Base-by-base conservation (phyloP, 495 filamentous ascomycete genomes). In the Aspergillus nidulans region DNA sequence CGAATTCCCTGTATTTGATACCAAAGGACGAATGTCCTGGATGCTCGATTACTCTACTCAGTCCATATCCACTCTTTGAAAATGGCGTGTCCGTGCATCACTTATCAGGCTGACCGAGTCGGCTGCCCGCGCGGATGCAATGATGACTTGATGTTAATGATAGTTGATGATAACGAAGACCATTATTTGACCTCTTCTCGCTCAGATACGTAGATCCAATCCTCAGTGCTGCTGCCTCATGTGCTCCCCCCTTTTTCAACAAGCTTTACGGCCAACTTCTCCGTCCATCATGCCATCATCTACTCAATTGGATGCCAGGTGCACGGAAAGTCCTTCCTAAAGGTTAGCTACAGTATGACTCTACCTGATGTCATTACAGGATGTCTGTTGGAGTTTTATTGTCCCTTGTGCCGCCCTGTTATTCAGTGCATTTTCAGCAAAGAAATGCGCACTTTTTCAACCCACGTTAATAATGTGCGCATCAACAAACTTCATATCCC, bases 1-100 rank as follows among this genome's bases (percentile, higher is more conserved):
- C 55, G 63, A 62, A 71, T 74, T 64, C 72, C 68, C 69, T 76
- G 69, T 76, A 74, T 70, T 64, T 62, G 60, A 62, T 66, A 64
- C 60, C 47, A 49, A 59, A 58, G 34, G 56, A 52, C 52, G 38
- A 55, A 36, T 41, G 12, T 34, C 46, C 50, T 34, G 51, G 44
- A 43, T 60, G 32, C 36, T 58, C 46, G 20, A 38, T 46, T 18
- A 39, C 36, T 18, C 36, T 39, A n/a, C 36, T 39, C 36, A 64
- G 66, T 58, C 56, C 57, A 61, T 65, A 66, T 54, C 54, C 53
- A 57, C 38, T 52, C 26, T 61, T 48, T 58, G 52, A 54, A 57
- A 58, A 52, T 67, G 56, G 49, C 43, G 44, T 57, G 47, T 50
- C 25, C 16, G 39, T 60, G 49, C 42, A 30, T 32, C 40, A 21